phyloP scores from a whole-genome alignment of 1,284 basidiomycete species.

The Puccinia novopanici region DNA sequence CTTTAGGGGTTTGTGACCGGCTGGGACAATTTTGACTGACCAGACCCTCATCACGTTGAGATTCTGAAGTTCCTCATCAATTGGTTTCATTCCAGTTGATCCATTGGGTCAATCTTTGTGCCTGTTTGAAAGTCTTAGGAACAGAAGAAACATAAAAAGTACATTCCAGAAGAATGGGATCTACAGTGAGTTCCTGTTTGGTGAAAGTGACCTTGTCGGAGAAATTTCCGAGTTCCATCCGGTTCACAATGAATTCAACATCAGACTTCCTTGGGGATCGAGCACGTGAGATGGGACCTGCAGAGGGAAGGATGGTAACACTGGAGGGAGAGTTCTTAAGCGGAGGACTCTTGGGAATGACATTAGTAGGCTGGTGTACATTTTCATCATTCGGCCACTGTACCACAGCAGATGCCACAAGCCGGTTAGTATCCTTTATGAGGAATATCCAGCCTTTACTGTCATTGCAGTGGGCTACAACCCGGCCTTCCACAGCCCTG shows the following conservation, averaged over 20 bases:
- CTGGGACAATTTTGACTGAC: background rate
- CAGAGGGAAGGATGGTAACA: background rate
- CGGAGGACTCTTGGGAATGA: background rate
- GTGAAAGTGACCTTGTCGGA: background rate
- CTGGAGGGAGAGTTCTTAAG: background rate
- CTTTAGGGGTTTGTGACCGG: background rate
- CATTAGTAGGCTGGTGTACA: too few relatives aligned
- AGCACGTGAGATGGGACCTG: too few relatives aligned
- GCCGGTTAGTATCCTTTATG: too few relatives aligned
- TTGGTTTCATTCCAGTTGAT: background rate
- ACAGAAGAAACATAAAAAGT: too few relatives aligned
- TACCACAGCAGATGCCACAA: background rate
- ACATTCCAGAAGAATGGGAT: too few relatives aligned
- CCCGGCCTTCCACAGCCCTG: background rate
- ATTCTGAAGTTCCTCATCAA: background rate
- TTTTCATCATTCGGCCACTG: too few relatives aligned
- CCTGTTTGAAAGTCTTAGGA: too few relatives aligned
- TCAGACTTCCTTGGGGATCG: background rate
- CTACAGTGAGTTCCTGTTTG: background rate
- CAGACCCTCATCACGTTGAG: slow-evolving; percentile 7
- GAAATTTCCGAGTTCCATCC: background rate
- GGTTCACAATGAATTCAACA: background rate
- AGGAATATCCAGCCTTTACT: too few relatives aligned
- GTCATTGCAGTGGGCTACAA: background rate
- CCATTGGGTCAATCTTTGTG: background rate